These are phyloP conservation scores for Brassica incana DNA, from an alignment of 345 rosid species.

Conservation along the genomic window DNA sequence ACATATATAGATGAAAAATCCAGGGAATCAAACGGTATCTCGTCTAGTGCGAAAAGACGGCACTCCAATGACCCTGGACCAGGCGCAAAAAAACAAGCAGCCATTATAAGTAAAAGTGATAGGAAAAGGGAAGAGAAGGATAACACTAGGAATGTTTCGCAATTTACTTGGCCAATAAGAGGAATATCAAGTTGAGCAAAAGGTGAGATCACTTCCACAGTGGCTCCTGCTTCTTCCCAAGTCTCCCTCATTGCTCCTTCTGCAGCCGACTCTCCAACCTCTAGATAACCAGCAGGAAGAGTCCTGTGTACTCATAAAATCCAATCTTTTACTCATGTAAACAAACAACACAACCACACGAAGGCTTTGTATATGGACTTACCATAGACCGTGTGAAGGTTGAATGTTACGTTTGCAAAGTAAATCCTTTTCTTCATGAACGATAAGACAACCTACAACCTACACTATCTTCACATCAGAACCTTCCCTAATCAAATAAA, in stretches of 20 bases:
- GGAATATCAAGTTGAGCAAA: slow-evolving; percentile 93
- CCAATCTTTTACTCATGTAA: neutral
- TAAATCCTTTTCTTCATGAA: slow-evolving; percentile 76
- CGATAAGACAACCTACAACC: slow-evolving; percentile 98
- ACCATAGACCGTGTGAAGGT: slow-evolving; percentile 84
- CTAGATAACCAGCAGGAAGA: too few species aligned
- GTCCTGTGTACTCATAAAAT: too few species aligned
- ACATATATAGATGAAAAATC: slow-evolving; percentile 93
- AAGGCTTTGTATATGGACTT: too few species aligned
- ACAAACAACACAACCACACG: too few species aligned
- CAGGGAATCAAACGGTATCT: slow-evolving; percentile 84
- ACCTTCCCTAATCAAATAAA: neutral
- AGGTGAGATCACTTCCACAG: slow-evolving; percentile 86
- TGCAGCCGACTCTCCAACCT: slow-evolving; percentile 94
- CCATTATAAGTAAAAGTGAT: slow-evolving; percentile 5
- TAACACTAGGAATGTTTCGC: neutral
- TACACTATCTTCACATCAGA: slow-evolving; percentile 1
- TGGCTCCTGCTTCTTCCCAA: slow-evolving; percentile 94
- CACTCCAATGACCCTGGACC: slow-evolving; percentile 95
- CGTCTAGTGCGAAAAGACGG: slow-evolving; percentile 69
- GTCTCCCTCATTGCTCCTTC: slow-evolving; percentile 96
- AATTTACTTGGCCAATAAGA: slow-evolving; percentile 83
- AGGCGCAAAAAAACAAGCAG: slow-evolving; percentile 47
- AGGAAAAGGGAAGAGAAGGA: neutral
- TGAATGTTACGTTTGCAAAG: slow-evolving; percentile 96